Base-by-base conservation (phyloP, 1,284 basidiomycete species). In the Apiotrichum mycotoxinovorans region DNA sequence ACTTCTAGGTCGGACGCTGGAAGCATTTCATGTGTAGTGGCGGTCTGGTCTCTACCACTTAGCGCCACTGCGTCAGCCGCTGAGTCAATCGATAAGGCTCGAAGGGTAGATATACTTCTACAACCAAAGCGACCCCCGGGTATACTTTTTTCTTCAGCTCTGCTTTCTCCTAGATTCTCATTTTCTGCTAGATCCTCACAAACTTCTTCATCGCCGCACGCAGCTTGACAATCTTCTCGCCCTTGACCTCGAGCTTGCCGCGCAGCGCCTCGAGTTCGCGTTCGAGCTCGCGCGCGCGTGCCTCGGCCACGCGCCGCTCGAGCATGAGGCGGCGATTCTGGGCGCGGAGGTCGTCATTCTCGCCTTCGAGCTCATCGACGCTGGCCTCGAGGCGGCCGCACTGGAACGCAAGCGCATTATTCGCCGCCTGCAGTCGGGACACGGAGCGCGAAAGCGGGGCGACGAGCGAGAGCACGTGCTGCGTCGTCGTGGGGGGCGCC, bases 321-420 rank as follows among this genome's bases (percentile, higher is more conserved):
- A 51, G 30, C 30, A 55, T 49, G 25, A 55, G 47, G 42, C 49
- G 54, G 48, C 49, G 47, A 25, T 44, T 45, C 48, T 55, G 48
- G 14, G 41, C 48, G 15, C 47, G 47, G 33, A 49, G 43, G 27
- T 55, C 47, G 17, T 42, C 50, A 14, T 35, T 35, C 45, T 56
- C 49, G 18, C n/a, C 37, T 26, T 30, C 49, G 1, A 51, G 49
- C 26, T 51, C 49, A 11, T 38, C 26, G 25, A 41, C 49, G 15
- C 37, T 35, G 43, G 17, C 49, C 35, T 18, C 48, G 15, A 48
- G 33, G 46, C 46, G 46, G 12, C 9, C 20, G 46, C 22, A 48
- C 26, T 35, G 33, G 10, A 18, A n/a, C 22, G 18, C 34, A 12
- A 51, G 49, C 26, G 37, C 38, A 3, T 14, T 9, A 18, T 49